Percentiles rank a stretch among this genome's conserved stretches.
These are phyloP conservation scores for Gloeopeniophorella convolvens DNA, from an alignment of 768 basidiomycete species.

Conservation along the genomic window DNA sequence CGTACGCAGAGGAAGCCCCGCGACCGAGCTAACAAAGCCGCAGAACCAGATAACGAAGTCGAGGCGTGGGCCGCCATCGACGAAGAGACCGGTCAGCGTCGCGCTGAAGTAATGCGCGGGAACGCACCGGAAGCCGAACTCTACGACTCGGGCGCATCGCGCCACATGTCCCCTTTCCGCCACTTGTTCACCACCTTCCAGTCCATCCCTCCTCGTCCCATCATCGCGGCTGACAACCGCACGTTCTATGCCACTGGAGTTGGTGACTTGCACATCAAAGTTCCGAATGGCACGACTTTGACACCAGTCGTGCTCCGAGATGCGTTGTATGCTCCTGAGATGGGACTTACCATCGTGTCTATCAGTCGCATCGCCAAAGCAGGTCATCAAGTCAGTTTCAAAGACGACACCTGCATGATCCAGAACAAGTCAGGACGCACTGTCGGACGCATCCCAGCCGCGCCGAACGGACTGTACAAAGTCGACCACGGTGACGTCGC, in stretches of 20 bases:
- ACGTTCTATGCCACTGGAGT: slow-evolving; percentile 20
- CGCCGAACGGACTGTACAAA: not conserved
- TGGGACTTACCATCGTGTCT: slow-evolving; percentile 17
- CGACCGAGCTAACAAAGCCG: not conserved
- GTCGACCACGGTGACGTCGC: not conserved
- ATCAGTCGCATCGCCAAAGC: slow-evolving; percentile 6
- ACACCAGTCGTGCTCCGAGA: slow-evolving; percentile 3
- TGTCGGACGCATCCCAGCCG: not conserved
- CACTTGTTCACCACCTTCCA: slow-evolving; percentile 15
- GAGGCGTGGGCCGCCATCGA: not conserved
- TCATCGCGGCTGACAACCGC: slow-evolving; percentile 18
- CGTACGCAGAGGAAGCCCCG: not conserved
- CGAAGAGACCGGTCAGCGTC: not conserved
- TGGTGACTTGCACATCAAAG: slow-evolving; percentile 15
- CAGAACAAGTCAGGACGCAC: not conserved
- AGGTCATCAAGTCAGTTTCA: not conserved
- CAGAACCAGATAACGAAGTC: not conserved
- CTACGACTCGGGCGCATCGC: slow-evolving; percentile 19
- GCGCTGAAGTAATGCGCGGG: no score
- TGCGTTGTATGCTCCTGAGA: slow-evolving; percentile 14
- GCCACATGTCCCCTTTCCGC: slow-evolving; percentile 18
- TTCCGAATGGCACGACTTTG: not conserved
- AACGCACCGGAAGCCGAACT: no score
- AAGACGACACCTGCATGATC: not conserved
- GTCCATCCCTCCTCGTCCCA: slow-evolving; percentile 2